Evolutionary conservation across 768 basidiomycete genomes (phyloP).

Genomic region (Leccinum arenicola): DNA sequence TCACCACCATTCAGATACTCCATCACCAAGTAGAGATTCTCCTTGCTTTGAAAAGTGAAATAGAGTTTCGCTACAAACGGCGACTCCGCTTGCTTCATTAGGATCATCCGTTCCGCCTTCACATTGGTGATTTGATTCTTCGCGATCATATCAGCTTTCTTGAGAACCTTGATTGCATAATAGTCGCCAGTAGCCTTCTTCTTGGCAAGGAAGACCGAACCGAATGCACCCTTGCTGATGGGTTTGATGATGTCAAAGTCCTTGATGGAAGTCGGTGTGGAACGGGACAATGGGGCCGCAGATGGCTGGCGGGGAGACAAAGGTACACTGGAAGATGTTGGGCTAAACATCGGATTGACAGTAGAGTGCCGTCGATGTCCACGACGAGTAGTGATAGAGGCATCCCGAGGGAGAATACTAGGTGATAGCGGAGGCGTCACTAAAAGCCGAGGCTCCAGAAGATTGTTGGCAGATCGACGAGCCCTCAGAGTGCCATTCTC

Average conservation of each 20-base stretch:
- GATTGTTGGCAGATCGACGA: conserved; percentile 63
- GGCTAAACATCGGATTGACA: conserved; percentile 58
- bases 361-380: conserved; percentile 72
- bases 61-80: conserved; percentile 97
- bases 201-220: conserved; percentile 96
- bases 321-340: conserved; percentile 49
- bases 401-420: conserved; percentile 52
- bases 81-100: conserved; percentile 99
- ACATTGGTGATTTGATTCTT: conserved; percentile 99
- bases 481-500: conserved; percentile 49
- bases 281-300: conserved; percentile 70
- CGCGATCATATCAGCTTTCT: conserved; percentile 99
- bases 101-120: conserved; percentile 98
- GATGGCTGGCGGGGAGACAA: conserved; percentile 88
- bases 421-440: conserved; percentile 76
- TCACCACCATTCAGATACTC: conserved; percentile 99
- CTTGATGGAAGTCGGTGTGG: conserved; percentile 89
- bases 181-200: conserved; percentile 98
- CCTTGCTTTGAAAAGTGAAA: conserved; percentile 99
- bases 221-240: conserved; percentile 98
- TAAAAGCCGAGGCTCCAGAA: conserved; percentile 62
- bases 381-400: conserved; percentile 44
- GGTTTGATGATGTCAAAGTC: conserved; percentile 99
- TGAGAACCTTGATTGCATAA: conserved; percentile 99
- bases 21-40: conserved; percentile 98